These are phyloP conservation scores for Hibiscus syriacus DNA, from an alignment of 345 rosid species.

Conservation along the genomic window DNA sequence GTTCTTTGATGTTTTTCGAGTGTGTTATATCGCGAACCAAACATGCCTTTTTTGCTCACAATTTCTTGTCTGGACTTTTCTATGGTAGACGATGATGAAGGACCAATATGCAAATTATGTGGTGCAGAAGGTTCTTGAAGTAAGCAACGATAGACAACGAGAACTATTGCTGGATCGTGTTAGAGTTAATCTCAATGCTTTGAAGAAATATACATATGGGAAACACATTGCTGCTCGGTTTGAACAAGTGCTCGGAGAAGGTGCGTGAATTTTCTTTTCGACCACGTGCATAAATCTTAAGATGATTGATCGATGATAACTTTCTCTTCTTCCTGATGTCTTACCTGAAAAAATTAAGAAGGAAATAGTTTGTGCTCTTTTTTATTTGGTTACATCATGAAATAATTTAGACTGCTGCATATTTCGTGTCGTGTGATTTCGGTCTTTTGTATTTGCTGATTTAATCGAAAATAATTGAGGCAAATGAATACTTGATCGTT, in stretches of 20 bases:
- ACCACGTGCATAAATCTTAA: neutral
- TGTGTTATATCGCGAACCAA: neutral
- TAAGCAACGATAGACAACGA: slow-evolving; percentile 58
- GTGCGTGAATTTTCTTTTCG: slow-evolving; percentile 23
- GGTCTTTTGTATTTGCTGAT: neutral
- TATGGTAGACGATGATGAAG: slow-evolving; percentile 82
- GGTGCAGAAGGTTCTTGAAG: slow-evolving; percentile 88
- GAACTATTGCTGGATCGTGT: slow-evolving; percentile 55
- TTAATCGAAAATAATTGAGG: too few species aligned
- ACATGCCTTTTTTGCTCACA: neutral
- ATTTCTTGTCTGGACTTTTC: neutral
- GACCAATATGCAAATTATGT: slow-evolving; percentile 97
- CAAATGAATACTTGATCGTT: neutral
- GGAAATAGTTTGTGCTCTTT: neutral
- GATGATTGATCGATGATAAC: too few species aligned
- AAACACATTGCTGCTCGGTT: slow-evolving; percentile 95
- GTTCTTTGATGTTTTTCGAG: neutral
- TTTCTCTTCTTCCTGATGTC: too few species aligned
- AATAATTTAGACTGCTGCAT: too few species aligned
- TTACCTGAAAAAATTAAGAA: neutral
- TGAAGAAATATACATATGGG: slow-evolving; percentile 94
- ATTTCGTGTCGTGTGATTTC: too few species aligned
- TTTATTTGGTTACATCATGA: too few species aligned
- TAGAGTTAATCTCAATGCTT: slow-evolving; percentile 61
- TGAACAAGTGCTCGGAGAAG: slow-evolving; percentile 86